Base-by-base conservation (phyloP, 495 filamentous ascomycete genomes). In the Astrothelium macrocarpum region DNA sequence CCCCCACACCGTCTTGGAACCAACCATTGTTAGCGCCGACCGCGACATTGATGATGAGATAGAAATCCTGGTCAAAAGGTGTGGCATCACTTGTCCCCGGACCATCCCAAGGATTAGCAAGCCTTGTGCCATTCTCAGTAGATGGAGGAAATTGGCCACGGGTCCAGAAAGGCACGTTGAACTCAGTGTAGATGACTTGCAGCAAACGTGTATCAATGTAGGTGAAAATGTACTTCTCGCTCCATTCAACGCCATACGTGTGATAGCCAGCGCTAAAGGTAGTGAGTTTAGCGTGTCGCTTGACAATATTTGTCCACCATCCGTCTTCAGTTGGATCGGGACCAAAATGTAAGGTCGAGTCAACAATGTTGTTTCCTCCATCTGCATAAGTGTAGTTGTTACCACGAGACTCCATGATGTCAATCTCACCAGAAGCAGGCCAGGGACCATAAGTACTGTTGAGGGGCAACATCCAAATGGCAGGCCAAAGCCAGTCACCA, bases 401-500 rank as follows among this genome's bases (percentile, higher is more conserved):
- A 53, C 90, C 90, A 43, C 90, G 85, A 60, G 80, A 82, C 74
- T 95, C 90, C 60, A 80, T 75, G 63, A 95, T 87, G 74, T 94
- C 90, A 64, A 95, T 94, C 73, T 95, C 90, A n/a, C 90, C 90
- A 42, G 87, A 90, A 31, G 73, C 73, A 0, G 90, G 90, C 90
- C 90, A 95, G 11, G 79, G 67, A 1, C 90, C 90, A 72, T 92
- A 95, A 3, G 78, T 84, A 39, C 81, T 75, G 32, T 87, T 77
- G 34, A 84, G 82, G 9, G 90, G 90, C 80, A 95, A 80, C 89
- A 95, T 90, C 88, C 90, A 94, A 68, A 95, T 93, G 43, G 89
- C 90, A 26, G 90, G 90, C 90, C 90, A 95, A 28, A 95, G 79
- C 90, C 90, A 95, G 71, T 92, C 89, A 32, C 90, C 90, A 10